These are phyloP conservation scores for Penstemon newberryi DNA, from an alignment of 257 asterid species.

Conservation along the genomic window DNA sequence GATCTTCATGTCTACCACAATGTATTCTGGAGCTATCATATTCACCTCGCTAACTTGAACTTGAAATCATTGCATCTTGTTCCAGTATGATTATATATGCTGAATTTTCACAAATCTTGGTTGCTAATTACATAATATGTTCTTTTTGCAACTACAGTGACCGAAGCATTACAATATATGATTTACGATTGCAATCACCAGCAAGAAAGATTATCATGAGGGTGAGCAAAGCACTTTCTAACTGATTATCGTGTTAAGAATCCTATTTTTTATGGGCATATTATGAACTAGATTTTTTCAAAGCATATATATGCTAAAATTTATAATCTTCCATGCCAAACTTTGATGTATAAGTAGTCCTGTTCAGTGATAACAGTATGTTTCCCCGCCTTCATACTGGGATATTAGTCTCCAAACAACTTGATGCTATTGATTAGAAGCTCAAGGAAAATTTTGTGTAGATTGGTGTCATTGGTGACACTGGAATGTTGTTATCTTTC, in stretches of 20 bases:
- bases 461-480: constrained; percentile 2
- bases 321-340: not conserved
- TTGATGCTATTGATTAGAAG: constrained; percentile 15
- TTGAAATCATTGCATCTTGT: constrained; percentile 11
- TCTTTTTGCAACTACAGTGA: constrained; percentile 57
- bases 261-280: not conserved
- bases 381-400: not conserved
- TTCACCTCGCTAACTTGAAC: constrained; percentile 6
- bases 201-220: constrained; percentile 79
- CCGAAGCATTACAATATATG: constrained; percentile 85
- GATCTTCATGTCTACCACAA: constrained; percentile 8
- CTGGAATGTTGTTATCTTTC: constrained; percentile 1
- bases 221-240: constrained; percentile 41
- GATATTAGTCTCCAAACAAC: not conserved
- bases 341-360: not conserved
- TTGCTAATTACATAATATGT: constrained; percentile 22
- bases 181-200: constrained; percentile 74
- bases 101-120: constrained; percentile 12
- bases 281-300: not conserved
- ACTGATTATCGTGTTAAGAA: constrained; percentile 11
- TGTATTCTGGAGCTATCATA: constrained; percentile 1
- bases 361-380: not conserved
- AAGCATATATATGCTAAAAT: not conserved
- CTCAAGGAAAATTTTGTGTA: not conserved
- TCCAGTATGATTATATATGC: constrained; percentile 4